phyloP scores from a whole-genome alignment of 805 yeast species.

The Ogataea glucozyma region DNA sequence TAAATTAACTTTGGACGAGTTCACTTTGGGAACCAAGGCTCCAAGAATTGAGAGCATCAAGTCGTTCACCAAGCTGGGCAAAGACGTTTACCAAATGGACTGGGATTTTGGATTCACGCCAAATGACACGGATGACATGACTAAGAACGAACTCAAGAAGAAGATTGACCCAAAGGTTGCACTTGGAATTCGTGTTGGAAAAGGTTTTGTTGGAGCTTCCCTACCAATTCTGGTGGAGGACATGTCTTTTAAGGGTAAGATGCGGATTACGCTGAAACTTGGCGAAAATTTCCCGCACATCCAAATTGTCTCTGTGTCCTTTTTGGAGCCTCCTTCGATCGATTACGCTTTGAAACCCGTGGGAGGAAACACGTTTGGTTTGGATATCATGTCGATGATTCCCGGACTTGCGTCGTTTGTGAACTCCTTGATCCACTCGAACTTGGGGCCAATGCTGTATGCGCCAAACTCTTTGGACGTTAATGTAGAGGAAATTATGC shows the following conservation, averaged over 20 bases:
- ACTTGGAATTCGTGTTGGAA: slow-evolving; percentile 77
- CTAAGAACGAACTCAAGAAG: slow-evolving; percentile 67
- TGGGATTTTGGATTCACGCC: slow-evolving; percentile 84
- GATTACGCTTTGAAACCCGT: slow-evolving; percentile 82
- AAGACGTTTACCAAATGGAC: slow-evolving; percentile 74
- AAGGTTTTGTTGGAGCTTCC: slow-evolving; percentile 73
- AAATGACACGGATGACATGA: slow-evolving; percentile 81
- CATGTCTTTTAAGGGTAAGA: slow-evolving; percentile 72
- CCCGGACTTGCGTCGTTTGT: slow-evolving; percentile 80
- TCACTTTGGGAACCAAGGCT: slow-evolving; percentile 78
- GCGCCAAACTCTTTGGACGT: slow-evolving; percentile 81
- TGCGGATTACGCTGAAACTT: slow-evolving; percentile 63
- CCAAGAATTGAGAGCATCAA: slow-evolving; percentile 73
- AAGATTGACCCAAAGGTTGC: slow-evolving; percentile 81
- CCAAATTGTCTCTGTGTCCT: slow-evolving; percentile 65
- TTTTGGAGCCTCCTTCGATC: slow-evolving; percentile 75
- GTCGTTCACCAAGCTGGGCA: slow-evolving; percentile 70
- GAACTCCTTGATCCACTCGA: slow-evolving; percentile 66
- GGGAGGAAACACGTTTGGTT: slow-evolving; percentile 86
- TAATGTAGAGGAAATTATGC: slow-evolving; percentile 71
- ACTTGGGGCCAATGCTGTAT: slow-evolving; percentile 73
- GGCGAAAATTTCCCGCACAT: slow-evolving; percentile 77
- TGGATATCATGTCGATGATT: slow-evolving; percentile 79
- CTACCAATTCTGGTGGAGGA: slow-evolving; percentile 80
- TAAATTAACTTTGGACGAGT: slow-evolving; percentile 68